Percentiles rank a stretch among this genome's conserved stretches.
Evolutionary conservation across 495 filamentous ascomycete species (phyloP).

Genomic region (Thozetella sp.): DNA sequence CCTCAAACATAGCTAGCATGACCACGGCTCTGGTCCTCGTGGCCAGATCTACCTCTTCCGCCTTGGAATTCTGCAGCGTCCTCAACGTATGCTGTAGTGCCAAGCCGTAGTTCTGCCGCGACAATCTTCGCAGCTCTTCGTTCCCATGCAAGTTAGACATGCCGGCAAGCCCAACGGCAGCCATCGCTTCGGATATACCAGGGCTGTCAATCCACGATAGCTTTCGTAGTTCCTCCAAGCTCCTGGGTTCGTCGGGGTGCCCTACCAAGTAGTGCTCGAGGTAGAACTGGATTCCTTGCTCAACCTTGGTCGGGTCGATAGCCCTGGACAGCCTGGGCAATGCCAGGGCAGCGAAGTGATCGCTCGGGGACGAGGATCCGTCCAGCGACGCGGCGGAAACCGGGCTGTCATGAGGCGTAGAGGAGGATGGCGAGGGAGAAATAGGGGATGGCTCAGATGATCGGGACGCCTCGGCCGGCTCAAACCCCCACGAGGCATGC

Average conservation of each 20-base stretch:
- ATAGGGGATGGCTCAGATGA: slow-evolving; percentile 24
- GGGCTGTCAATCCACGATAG: slow-evolving; percentile 23
- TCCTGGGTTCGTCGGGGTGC: slow-evolving; percentile 45
- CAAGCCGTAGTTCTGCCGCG: slow-evolving; percentile 42
- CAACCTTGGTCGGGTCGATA: slow-evolving; percentile 26
- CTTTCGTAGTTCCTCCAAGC: slow-evolving; percentile 23
- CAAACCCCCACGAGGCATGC: slow-evolving; percentile 50
- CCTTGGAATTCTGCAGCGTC: slow-evolving; percentile 23
- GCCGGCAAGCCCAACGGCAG: slow-evolving; percentile 45
- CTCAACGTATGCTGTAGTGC: slow-evolving; percentile 36
- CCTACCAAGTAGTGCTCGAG: slow-evolving; percentile 46
- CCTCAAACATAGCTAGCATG: slow-evolving; percentile 47
- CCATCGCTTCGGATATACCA: slow-evolving; percentile 37
- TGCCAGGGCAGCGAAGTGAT: slow-evolving; percentile 1
- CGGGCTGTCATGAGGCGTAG: slow-evolving; percentile 7
- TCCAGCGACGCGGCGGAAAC: slow-evolving; percentile 2
- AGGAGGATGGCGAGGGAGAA: slow-evolving; percentile 10
- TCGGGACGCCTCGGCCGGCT: slow-evolving; percentile 19
- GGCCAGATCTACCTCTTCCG: slow-evolving; percentile 23
- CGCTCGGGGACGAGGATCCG: slow-evolving; percentile 8
- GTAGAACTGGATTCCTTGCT: slow-evolving; percentile 48
- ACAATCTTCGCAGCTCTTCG: slow-evolving; percentile 33
- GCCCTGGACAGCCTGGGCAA: slow-evolving; percentile 11
- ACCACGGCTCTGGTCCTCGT: slow-evolving; percentile 39
- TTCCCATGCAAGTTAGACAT: slow-evolving; percentile 44